Conservation (phyloP, 2,329 filamentous ascomycete species). For the Phaeoacremonium minimum region DNA sequence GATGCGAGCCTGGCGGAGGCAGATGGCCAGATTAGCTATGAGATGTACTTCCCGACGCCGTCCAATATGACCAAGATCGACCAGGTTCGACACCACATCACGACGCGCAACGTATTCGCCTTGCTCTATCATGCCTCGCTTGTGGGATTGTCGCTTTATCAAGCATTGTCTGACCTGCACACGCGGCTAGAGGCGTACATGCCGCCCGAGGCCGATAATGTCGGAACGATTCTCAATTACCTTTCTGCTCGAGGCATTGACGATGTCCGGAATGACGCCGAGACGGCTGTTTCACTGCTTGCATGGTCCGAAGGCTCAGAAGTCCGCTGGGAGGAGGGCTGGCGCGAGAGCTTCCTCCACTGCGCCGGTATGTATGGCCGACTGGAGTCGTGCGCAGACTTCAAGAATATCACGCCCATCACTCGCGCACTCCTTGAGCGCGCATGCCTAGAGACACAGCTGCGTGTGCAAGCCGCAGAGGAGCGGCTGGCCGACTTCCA, state of each 20-base stretch:
- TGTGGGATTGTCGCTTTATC: conserved; percentile 59
- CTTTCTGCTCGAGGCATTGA: conserved; percentile 56
- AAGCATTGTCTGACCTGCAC: conserved; percentile 60
- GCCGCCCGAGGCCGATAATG: conserved; percentile 50
- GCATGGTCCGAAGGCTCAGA: conserved; percentile 61
- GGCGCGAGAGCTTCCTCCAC: conserved; percentile 64
- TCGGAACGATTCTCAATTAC: conserved; percentile 58
- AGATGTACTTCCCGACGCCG: conserved; percentile 60
- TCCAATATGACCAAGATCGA: conserved; percentile 39
- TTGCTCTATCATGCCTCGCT: conserved; percentile 60
- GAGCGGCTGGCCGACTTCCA: conserved; percentile 56
- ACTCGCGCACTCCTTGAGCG: conserved; percentile 60
- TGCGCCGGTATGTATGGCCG: conserved; percentile 58
- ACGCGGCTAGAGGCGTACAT: conserved; percentile 56
- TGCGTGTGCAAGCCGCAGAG: conserved; percentile 59
- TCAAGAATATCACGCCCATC: conserved; percentile 53
- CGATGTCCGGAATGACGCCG: conserved; percentile 58
- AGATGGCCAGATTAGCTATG: conserved; percentile 54
- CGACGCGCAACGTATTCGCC: conserved; percentile 66
- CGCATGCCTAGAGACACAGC: conserved; percentile 56
- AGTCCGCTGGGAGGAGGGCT: conserved; percentile 63
- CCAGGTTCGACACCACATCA: conserved; percentile 55
- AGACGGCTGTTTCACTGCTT: conserved; percentile 56
- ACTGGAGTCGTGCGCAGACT: conserved; percentile 52
- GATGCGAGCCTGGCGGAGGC: conserved; percentile 34